A percentile compares a stretch with the other conserved stretches of the same genome.
Conservation (phyloP, 129 eudicot genomes). For the Escallonia herrerae region DNA sequence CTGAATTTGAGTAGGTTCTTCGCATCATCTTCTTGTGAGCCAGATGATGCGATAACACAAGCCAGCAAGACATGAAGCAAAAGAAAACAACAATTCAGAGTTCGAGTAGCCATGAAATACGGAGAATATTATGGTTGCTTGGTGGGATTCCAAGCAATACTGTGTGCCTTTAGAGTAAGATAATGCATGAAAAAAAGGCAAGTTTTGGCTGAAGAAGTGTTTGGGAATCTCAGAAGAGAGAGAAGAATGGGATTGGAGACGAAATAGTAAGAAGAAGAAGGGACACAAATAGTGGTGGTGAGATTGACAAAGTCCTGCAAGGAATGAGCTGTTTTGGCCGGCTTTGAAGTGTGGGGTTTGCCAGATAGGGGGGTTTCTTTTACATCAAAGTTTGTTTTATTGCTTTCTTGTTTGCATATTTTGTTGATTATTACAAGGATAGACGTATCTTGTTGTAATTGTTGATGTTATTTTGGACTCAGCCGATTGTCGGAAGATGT, state of each 20-base stretch:
- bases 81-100: background rate
- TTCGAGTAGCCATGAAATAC: background rate
- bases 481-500: no score
- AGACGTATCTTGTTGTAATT: no score
- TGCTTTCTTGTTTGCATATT: no score
- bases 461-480: no score
- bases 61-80: background rate
- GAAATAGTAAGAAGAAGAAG: background rate
- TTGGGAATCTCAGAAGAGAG: background rate
- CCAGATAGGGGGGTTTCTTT: no score
- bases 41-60: constrained; percentile 8
- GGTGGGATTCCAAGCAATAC: background rate
- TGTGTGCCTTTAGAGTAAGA: background rate
- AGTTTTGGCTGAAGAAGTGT: background rate
- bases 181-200: background rate
- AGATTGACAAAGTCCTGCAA: constrained; percentile 1
- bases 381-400: no score
- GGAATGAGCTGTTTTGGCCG: no score
- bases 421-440: no score
- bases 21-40: constrained; percentile 19
- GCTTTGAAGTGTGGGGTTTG: no score
- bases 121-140: background rate
- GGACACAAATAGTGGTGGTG: background rate
- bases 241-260: background rate
- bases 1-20: constrained; percentile 31